phyloP scores from a whole-genome alignment of 805 yeast species.

The Hanseniaspora taiwanica region DNA sequence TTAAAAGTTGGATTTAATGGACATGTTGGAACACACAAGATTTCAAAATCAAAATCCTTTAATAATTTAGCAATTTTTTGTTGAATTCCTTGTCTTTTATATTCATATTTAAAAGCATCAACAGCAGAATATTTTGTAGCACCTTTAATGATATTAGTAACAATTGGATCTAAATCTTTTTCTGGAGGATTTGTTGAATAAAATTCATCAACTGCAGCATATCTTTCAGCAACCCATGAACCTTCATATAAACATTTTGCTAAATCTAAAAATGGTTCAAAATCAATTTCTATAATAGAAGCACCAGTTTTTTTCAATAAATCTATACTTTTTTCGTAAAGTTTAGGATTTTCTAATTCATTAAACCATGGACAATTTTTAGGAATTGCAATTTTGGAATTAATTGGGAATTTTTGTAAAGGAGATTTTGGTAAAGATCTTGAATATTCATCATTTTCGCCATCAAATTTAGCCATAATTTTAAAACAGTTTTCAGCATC shows the following conservation, averaged over 20 bases:
- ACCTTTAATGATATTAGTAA: constrained; percentile 55
- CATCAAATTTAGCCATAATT: constrained; percentile 60
- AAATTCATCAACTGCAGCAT: constrained; percentile 66
- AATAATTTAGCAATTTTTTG: constrained; percentile 47
- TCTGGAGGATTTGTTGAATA: constrained; percentile 57
- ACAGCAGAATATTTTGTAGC: constrained; percentile 75
- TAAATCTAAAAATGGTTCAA: constrained; percentile 60
- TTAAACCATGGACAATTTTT: constrained; percentile 63
- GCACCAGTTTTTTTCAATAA: constrained; percentile 41
- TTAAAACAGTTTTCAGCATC: constrained; percentile 77
- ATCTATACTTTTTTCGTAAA: constrained; percentile 51
- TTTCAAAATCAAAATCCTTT: constrained; percentile 42
- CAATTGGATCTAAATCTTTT: constrained; percentile 72
- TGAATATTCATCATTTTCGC: constrained; percentile 62
- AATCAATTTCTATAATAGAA: constrained; percentile 50
- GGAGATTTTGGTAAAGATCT: constrained; percentile 62
- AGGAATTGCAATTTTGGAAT: constrained; percentile 70
- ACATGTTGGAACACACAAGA: constrained; percentile 81
- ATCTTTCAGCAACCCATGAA: constrained; percentile 97
- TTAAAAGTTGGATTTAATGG: constrained; percentile 81
- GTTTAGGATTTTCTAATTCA: constrained; percentile 60
- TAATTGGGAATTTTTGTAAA: constrained; percentile 38
- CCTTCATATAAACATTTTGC: constrained; percentile 91
- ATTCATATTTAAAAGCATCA: constrained; percentile 74
- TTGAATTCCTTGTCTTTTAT: constrained; percentile 69